Conservation (phyloP, 345 rosid species). For the Heritiera fomes region DNA sequence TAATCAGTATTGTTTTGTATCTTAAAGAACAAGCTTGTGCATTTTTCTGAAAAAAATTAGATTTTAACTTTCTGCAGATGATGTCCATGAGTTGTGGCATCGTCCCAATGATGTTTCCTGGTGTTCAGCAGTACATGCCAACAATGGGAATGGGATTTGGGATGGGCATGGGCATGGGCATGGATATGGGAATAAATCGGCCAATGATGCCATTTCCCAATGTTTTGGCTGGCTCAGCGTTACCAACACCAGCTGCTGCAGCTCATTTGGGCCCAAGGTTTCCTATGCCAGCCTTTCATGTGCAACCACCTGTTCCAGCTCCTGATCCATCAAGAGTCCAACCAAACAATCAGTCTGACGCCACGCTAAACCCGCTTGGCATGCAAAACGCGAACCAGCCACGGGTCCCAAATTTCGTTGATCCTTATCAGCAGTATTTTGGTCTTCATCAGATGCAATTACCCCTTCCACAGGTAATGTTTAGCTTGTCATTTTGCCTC, state of each 20-base stretch:
- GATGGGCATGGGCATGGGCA: slow-evolving; percentile 58
- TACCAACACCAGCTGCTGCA: slow-evolving; percentile 54
- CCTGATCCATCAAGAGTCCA: slow-evolving; percentile 58
- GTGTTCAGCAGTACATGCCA: slow-evolving; percentile 62
- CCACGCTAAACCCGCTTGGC: slow-evolving; percentile 39
- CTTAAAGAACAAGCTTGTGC: slow-evolving; percentile 10
- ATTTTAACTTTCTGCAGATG: slow-evolving; percentile 48
- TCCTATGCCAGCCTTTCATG: slow-evolving; percentile 58
- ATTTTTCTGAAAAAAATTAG: slow-evolving; percentile 18
- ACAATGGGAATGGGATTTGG: slow-evolving; percentile 70
- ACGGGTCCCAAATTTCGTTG: slow-evolving; percentile 41
- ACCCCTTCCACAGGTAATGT: slow-evolving; percentile 55
- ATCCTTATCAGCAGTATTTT: slow-evolving; percentile 73
- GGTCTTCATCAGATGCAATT: slow-evolving; percentile 56
- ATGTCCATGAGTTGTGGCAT: slow-evolving; percentile 90
- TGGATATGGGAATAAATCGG: slow-evolving; percentile 55
- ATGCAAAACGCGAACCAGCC: slow-evolving; percentile 48
- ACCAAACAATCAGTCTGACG: slow-evolving; percentile 44
- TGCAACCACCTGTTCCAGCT: slow-evolving; percentile 48
- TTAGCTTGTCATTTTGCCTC: slow-evolving; percentile 5
- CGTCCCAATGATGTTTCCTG: slow-evolving; percentile 75
- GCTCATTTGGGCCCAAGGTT: slow-evolving; percentile 60
- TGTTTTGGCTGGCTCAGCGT: slow-evolving; percentile 53
- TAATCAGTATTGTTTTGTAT: background rate
- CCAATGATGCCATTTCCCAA: slow-evolving; percentile 80